A percentile compares a stretch with the other conserved stretches of the same genome.
Conservation (phyloP, 306 rosid species). For the Prinsepia uniflora region DNA sequence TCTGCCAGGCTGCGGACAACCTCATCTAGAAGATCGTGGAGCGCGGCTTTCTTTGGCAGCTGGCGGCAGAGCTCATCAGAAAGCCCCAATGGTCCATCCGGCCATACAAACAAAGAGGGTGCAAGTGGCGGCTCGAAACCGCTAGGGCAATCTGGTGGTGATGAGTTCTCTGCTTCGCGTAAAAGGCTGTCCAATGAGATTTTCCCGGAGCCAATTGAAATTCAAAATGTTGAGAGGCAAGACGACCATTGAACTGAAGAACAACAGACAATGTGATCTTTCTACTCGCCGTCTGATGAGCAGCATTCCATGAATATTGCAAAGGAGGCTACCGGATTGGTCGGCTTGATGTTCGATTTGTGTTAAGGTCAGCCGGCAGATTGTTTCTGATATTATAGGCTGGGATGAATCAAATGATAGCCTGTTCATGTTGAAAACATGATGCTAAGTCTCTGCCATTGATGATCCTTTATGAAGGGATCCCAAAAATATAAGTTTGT, state of each 20-base stretch:
- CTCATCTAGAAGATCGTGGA: constrained; percentile 89
- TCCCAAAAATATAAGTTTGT: neutral
- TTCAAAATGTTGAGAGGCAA: constrained; percentile 50
- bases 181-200: constrained; percentile 80
- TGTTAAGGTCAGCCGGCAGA: constrained; percentile 5
- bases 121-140: constrained; percentile 49
- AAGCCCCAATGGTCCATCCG: constrained; percentile 37
- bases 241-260: constrained; percentile 28
- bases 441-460: constrained; percentile 13
- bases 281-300: neutral
- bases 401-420: neutral
- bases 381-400: neutral
- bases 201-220: constrained; percentile 83
- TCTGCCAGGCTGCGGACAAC: constrained; percentile 70
- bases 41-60: constrained; percentile 74
- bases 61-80: constrained; percentile 90
- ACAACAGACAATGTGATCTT: neutral
- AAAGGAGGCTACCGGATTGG: neutral
- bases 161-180: constrained; percentile 66
- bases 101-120: constrained; percentile 42
- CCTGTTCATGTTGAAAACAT: constrained; percentile 1
- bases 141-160: constrained; percentile 55
- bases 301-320: no score
- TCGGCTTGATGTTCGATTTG: neutral
- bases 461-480: constrained; percentile 5